phyloP scores from a whole-genome alignment of 2,329 filamentous ascomycete genomes.

The Alternaria longipes region DNA sequence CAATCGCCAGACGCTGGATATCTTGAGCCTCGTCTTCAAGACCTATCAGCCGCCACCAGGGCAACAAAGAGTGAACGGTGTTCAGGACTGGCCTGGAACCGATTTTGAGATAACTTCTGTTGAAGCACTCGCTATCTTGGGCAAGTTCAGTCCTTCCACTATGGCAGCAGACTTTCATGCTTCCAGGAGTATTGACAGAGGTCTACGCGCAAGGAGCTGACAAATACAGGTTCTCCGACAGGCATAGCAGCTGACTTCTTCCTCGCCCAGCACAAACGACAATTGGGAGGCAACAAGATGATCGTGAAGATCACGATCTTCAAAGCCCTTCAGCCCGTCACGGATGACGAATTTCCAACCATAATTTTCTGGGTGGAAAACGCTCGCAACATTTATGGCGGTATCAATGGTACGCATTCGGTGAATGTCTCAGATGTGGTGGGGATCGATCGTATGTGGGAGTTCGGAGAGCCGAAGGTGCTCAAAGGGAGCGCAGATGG shows the following conservation, averaged over 20 bases:
- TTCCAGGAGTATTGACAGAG: not conserved
- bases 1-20: not conserved
- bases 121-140: slow-evolving; percentile 3
- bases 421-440: not conserved
- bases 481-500: not conserved
- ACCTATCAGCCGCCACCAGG: not conserved
- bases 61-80: not conserved
- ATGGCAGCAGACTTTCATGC: not conserved
- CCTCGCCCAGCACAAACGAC: slow-evolving; percentile 11
- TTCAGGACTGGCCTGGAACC: slow-evolving; percentile 5
- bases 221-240: slow-evolving; percentile 2
- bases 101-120: slow-evolving; percentile 1
- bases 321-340: not conserved
- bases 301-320: slow-evolving; percentile 5
- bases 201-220: not conserved
- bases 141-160: not conserved
- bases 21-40: not conserved
- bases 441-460: not conserved
- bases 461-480: not conserved
- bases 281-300: slow-evolving; percentile 1
- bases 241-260: slow-evolving; percentile 7
- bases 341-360: not conserved
- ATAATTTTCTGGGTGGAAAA: slow-evolving; percentile 3
- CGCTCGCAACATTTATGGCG: not conserved
- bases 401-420: not conserved